Base-by-base conservation (phyloP, 2,329 filamentous ascomycete species). In the Didymella arachidicola region DNA sequence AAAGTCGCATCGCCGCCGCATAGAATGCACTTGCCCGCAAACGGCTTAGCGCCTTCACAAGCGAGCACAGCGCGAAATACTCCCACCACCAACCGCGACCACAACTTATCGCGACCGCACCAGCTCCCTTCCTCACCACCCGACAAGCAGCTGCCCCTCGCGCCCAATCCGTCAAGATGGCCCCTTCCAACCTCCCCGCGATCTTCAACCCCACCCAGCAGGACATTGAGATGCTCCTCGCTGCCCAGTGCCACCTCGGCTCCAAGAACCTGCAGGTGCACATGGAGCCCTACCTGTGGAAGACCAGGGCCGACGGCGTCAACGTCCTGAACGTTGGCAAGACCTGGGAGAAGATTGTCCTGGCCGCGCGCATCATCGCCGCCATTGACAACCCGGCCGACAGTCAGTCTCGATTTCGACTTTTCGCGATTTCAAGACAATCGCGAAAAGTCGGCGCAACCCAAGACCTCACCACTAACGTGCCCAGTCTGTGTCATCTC, bases 271-370 rank as follows among this genome's bases (percentile, higher is more conserved):
- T 99, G 77, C 95, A 98, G 88, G 92, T 96, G 80, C 93, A 98
- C 87, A 98, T 97, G 93, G 92, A 96, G 85, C 91, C 93, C 5
- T 99, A 99, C 87, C 90, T 99, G 79, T 99, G 94, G 94, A 99
- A 99, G 91, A 97, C 93, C 81, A 92, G 95, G 80, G 90, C 92
- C 71, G 96, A 99, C 78, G 95, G 95, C 84, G 90, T 99, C 86
- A 99, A 99, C 82, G 88, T 99, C 72, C 87, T 99, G 83, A 99
- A 99, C 89, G 92, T 99, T 83, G 93, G 94, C 86, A 99, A 99
- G 92, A 99, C 95, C 84, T 99, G 94, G 95, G 95, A 99, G 89
- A 99, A 99, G 89, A 97, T 99, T 80, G 92, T 98, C 79, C 89
- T 99, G 73, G 95, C 95, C 73, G 95, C 95, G 80, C 93, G 95